Conservation (phyloP, 768 basidiomycete species). For the Clitopilus passeckerianus region DNA sequence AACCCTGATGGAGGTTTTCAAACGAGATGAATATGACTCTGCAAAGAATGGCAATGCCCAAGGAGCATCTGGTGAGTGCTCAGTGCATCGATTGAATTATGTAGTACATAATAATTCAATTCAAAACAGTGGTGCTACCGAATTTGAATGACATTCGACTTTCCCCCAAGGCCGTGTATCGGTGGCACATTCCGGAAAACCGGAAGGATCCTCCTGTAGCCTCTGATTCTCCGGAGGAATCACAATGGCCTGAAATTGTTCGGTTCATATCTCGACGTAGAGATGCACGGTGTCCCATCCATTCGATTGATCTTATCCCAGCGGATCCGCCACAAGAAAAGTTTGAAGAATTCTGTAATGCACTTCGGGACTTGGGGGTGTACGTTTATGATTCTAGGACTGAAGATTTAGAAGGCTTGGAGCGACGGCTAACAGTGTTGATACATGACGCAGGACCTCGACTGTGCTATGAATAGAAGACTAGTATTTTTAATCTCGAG, state of each 20-base stretch:
- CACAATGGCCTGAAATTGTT: neutral
- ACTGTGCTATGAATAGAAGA: no score
- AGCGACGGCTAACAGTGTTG: no score
- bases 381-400: neutral
- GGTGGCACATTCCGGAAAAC: neutral
- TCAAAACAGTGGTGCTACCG: no score
- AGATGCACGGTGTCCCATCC: neutral
- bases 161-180: neutral
- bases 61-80: no score
- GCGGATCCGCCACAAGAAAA: neutral
- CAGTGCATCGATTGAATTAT: no score
- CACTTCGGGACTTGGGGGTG: neutral
- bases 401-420: no score
- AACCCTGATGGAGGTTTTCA: no score
- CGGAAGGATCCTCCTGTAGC: neutral
- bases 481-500: no score
- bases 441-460: no score
- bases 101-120: no score
- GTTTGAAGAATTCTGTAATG: neutral
- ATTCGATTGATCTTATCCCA: neutral
- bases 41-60: no score
- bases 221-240: neutral
- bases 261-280: neutral
- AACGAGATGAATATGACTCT: no score
- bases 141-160: neutral